Base-by-base conservation (phyloP, 768 basidiomycete genomes). In the Lentinus brumalis region DNA sequence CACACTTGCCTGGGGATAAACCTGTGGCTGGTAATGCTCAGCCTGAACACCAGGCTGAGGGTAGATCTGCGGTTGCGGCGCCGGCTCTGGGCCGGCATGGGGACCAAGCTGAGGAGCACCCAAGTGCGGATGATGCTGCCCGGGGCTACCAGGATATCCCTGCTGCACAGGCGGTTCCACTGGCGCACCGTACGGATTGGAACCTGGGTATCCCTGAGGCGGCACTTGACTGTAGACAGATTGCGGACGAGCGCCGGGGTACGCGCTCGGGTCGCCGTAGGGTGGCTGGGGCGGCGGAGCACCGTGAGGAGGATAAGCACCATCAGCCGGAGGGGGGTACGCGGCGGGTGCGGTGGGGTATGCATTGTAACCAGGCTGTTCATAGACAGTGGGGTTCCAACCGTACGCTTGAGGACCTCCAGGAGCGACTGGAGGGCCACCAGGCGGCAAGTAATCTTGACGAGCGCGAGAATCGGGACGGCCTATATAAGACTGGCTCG, bases 341-440 rank as follows among this genome's bases (percentile, higher is more conserved):
- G 70, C 63, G 0, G 67, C 67, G 8, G 71, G 57, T 6, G 75
- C 71, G 15, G 72, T 68, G 8, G 74, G 77, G 59, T 75, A 79
- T n/a, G 70, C 66, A 42, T 72, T 73, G 64, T 82, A 81, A 7
- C 72, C 76, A 5, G 73, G 69, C 51, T 81, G 83, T 4, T 81
- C 81, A 62, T 82, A 84, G 7, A 73, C 66, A 5, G 66, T 46
- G 2, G 79, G 77, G 65, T 82, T 80, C 84, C 83, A 87, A 5
- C 80, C 83, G 63, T 82, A 88, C 0, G 72, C 62, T 57, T 82
- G 81, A 32, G 79, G 73, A 16, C 64, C 70, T 15, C 67, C 63
- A 10, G 63, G 59, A 15, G 42, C 41, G 3, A 45, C 59, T 54
- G 80, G 80, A 18, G 78, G 73, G 18, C 66, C 71, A 11, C 66